Evolutionary conservation across 1,284 basidiomycete species (phyloP), one percentile per base, ranked within the genome.

Genomic region (Heterobasidion annosum): DNA sequence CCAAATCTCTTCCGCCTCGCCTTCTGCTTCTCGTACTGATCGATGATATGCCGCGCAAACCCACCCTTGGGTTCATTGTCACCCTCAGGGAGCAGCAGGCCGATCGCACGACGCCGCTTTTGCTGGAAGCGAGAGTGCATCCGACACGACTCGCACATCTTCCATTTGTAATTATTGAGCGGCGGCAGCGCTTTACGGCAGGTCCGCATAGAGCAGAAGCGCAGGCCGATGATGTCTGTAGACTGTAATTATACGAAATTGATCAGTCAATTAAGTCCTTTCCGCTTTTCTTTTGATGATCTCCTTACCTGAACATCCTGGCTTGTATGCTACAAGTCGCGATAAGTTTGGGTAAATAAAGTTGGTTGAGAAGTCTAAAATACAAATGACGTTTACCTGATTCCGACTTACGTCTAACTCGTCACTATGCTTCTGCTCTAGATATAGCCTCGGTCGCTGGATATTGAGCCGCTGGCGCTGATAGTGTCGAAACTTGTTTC

Each of bases 161-260:
- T 68, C 62, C 62, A 71, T 13, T 57, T 59, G 58, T 74, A 74
- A 51, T 69, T 66, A 2, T 58, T 53, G 19, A 57, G 53, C 1
- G 68, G 62, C 1, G 73, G 72, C 12, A 77, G 63, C 40, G 72
- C 63, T 48, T 65, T 67, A 10, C 63, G 63, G 57, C 75, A 77
- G 45, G 54, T 58, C 5, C 58, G 61, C 9, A 65, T 61, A 15
- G 60, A 62, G 56, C 74, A 77, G 7, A 67, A 55, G 19, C 71
- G 67, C 48, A 67, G 61, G 19, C 67, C 67, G 4, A 33, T 58
- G 59, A 55, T 16, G 66, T 59, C 35, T 60, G 37, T 12, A n/a
- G 6, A 4, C 37, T 40, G 3, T n/a, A 7, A 25, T 5, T 25
- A 25, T 25, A 25, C 1, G 4, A 25, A 25, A 4, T 25, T 25